phyloP scores from a whole-genome alignment of 345 rosid genomes.

The Heritiera littoralis region DNA sequence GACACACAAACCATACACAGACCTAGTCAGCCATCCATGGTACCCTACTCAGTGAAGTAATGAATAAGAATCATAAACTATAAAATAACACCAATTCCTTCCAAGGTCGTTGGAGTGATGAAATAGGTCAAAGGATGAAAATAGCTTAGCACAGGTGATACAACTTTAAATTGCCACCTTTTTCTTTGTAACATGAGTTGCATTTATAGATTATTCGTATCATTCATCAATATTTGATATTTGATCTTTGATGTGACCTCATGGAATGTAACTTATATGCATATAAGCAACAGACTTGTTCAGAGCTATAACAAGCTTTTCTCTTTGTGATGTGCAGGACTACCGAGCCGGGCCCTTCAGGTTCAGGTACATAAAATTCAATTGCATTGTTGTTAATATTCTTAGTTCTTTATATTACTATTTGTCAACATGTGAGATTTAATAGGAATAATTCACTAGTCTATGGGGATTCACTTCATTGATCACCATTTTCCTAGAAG shows the following conservation, averaged over 20 bases:
- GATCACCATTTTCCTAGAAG: background rate
- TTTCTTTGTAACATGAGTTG: background rate
- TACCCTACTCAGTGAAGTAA: too few relatives aligned
- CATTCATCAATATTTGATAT: background rate
- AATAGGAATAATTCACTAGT: background rate
- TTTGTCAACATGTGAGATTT: background rate
- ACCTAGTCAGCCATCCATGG: too few relatives aligned
- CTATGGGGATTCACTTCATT: background rate
- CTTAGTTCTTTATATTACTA: background rate
- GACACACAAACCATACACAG: too few relatives aligned
- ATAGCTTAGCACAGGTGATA: background rate
- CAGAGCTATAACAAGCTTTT: slow-evolving; percentile 11
- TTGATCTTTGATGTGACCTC: background rate
- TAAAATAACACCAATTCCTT: background rate
- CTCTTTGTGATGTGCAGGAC: slow-evolving; percentile 46
- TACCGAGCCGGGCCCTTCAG: slow-evolving; percentile 42
- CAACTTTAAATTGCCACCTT: background rate
- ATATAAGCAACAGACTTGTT: background rate
- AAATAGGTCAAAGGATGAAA: background rate
- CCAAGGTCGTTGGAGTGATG: background rate
- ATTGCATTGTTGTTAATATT: background rate
- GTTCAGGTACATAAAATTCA: slow-evolving; percentile 48
- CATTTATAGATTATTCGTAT: background rate
- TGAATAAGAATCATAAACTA: background rate
- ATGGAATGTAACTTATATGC: background rate